Evolutionary conservation across 2,329 filamentous ascomycete species (phyloP), one percentile per base, ranked within the genome.

Genomic region (Phyllosticta paracitricarpa): DNA sequence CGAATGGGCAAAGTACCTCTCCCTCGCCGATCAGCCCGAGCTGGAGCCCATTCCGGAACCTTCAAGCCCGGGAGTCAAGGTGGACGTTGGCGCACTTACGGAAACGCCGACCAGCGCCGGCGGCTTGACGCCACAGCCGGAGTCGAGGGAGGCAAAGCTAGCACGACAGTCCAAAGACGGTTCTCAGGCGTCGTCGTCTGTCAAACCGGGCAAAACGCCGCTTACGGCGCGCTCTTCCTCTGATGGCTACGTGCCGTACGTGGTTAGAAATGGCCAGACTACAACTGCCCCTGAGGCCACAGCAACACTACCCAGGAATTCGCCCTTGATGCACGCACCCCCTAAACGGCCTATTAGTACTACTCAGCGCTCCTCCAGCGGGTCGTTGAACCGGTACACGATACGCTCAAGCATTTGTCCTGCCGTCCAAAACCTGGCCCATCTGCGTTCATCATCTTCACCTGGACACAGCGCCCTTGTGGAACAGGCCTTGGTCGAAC

Each of bases 1-100:
- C 65, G 93, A 97, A 75, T 97, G 93, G 93, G 91, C 91, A 0
- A 97, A 96, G 72, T 91, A 96, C 72, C 79, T 96, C 10, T 85
- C 86, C 64, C 78, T 82, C 52, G 91, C 93, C 6, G 92, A 97
- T 17, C 76, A 78, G 4, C 91, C 91, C 1, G 82, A 85, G 56
- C 73, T 82, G 0, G 86, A 90, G 7, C 81, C 84, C 1, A 72
- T 89, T 12, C 78, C 82, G 25, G 69, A 84, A 3, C 70, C 72
- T 3, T 66, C 67, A 65, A 80, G 71, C 69, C 80, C 64, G 72
- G 80, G 66, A 63, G 74, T 67, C 64, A 75, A 64, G 40, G 66
- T 75, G 9, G 72, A 77, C 30, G 67, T 69, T 10, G 67, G 67
- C 48, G 40, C 40, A 48, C 40, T 48, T 48, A 48, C 40, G 40